Conservation (phyloP, 768 basidiomycete genomes). For the Mycena kentingensis region DNA sequence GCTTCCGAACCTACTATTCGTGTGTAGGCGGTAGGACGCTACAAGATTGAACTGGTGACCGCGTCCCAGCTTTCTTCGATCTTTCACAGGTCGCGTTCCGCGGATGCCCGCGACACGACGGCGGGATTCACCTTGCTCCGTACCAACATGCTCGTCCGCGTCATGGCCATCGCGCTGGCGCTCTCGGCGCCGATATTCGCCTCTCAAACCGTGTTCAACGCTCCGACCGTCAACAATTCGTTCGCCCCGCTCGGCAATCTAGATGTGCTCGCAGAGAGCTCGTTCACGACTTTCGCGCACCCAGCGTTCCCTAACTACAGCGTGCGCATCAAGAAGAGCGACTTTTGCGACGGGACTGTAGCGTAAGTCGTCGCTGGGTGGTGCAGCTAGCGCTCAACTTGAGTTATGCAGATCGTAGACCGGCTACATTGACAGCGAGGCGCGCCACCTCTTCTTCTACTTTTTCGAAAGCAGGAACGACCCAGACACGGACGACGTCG, state of each 20-base stretch:
- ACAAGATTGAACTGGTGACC: too few relatives aligned
- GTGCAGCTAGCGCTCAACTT: neutral
- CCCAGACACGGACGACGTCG: slow-evolving; percentile 46
- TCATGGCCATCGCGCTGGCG: too few relatives aligned
- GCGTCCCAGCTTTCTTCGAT: too few relatives aligned
- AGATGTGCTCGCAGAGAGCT: slow-evolving; percentile 33
- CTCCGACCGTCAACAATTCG: neutral
- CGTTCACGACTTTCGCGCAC: slow-evolving; percentile 44
- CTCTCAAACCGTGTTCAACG: neutral
- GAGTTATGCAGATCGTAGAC: slow-evolving; percentile 38
- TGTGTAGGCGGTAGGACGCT: too few relatives aligned
- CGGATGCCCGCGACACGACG: too few relatives aligned
- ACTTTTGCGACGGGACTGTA: slow-evolving; percentile 53
- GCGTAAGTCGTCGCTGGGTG: slow-evolving; percentile 27
- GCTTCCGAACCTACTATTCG: too few relatives aligned
- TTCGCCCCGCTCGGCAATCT: slow-evolving; percentile 39
- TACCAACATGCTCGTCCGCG: too few relatives aligned
- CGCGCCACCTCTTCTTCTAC: slow-evolving; percentile 54
- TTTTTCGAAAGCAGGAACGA: slow-evolving; percentile 56
- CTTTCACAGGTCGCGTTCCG: too few relatives aligned
- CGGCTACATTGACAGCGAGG: slow-evolving; percentile 51
- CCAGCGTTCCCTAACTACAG: slow-evolving; percentile 52
- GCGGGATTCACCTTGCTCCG: too few relatives aligned
- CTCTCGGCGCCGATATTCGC: too few relatives aligned
- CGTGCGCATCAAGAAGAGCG: slow-evolving; percentile 61